Percentiles rank a stretch among this genome's conserved stretches.
These are phyloP conservation scores for Stephania yunnanensis DNA, from an alignment of 164 flowering plant species.

Conservation along the genomic window DNA sequence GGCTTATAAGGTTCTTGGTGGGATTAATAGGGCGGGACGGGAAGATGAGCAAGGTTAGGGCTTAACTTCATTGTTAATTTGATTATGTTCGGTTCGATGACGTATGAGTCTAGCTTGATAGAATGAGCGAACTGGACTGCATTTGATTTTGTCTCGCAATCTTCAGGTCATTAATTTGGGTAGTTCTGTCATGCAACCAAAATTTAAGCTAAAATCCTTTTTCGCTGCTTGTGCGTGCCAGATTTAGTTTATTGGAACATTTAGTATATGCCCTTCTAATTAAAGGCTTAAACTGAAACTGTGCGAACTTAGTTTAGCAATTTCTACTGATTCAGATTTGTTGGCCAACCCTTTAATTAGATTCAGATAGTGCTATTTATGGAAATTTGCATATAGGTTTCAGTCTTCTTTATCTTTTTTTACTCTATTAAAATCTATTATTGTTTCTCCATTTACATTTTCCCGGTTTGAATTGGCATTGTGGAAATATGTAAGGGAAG, in stretches of 20 bases:
- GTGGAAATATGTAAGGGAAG: background rate
- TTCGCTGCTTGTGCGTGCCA: background rate
- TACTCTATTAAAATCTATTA: no score
- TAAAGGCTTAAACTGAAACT: background rate
- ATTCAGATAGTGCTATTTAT: background rate
- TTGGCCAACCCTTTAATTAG: background rate
- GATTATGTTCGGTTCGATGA: background rate
- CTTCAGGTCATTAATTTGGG: background rate
- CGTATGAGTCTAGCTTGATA: background rate
- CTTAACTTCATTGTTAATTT: background rate
- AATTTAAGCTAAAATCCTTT: background rate
- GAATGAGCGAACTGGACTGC: background rate
- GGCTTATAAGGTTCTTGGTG: constrained; percentile 97
- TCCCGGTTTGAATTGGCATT: background rate
- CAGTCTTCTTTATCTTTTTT: no score
- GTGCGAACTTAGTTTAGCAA: background rate
- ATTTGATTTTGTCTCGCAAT: background rate
- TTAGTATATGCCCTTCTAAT: background rate
- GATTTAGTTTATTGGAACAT: background rate
- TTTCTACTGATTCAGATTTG: background rate
- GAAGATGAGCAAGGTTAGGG: constrained; percentile 63
- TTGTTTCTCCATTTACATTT: no score
- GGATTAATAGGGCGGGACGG: constrained; percentile 84
- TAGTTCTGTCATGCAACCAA: background rate
- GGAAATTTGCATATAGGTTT: background rate